Evolutionary conservation across 2,329 filamentous ascomycete genomes (phyloP).

Genomic region (Penicillium sp.): DNA sequence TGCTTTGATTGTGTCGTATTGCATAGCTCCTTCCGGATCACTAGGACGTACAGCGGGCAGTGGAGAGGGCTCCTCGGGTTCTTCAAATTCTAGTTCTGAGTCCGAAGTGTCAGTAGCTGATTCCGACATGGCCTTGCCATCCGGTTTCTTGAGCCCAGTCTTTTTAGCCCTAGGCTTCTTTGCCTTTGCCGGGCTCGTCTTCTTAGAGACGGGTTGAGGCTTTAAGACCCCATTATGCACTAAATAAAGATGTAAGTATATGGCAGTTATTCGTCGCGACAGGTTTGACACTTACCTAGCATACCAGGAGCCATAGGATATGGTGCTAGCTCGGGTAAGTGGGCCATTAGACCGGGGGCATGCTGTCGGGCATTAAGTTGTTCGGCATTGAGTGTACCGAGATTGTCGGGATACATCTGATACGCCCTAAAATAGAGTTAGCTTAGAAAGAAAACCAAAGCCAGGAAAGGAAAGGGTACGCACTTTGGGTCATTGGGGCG

Average conservation of each 20-base stretch:
- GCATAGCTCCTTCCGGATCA: conserved; percentile 50
- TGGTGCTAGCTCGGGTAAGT: conserved; percentile 11
- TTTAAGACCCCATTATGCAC: conserved; percentile 15
- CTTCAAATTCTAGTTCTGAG: conserved; percentile 50
- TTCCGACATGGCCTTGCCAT: conserved; percentile 33
- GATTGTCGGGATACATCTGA: conserved; percentile 12
- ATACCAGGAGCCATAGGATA: conserved; percentile 7
- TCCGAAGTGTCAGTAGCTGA: conserved; percentile 50
- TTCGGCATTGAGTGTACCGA: conserved; percentile 10
- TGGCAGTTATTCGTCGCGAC: not conserved
- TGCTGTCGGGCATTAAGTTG: conserved; percentile 13
- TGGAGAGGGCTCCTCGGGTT: conserved; percentile 53
- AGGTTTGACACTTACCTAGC: conserved; percentile 5
- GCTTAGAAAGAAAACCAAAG: conserved; percentile 15
- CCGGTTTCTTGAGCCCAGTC: conserved; percentile 20
- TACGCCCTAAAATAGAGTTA: conserved; percentile 9
- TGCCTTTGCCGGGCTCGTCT: conserved; percentile 21
- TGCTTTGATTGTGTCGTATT: conserved; percentile 59
- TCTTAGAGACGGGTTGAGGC: conserved; percentile 18
- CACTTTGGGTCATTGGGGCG: conserved; percentile 26
- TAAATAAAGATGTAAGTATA: not conserved
- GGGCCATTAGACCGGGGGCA: not conserved
- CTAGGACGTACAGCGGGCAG: conserved; percentile 50
- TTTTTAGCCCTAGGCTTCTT: conserved; percentile 23
- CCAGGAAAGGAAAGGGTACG: conserved; percentile 11